phyloP scores from a whole-genome alignment of 371 early-diverging fungal species.

The Fennellomyces sp. region DNA sequence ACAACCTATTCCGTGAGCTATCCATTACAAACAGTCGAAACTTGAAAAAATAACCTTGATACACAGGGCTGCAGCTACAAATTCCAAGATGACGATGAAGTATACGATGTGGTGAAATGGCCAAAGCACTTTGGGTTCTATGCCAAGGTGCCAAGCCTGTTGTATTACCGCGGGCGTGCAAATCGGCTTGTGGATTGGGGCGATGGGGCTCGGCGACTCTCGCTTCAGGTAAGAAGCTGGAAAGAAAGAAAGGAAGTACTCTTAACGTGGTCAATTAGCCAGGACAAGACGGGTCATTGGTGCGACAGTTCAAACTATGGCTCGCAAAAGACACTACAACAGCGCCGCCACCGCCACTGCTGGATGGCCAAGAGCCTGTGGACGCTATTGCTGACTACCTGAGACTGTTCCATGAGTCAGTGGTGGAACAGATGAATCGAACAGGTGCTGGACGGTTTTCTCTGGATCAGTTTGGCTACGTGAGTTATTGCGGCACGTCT shows the following conservation, averaged over 20 bases:
- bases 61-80: constrained; percentile 30
- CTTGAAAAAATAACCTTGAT: not conserved
- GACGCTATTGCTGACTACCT: constrained; percentile 43
- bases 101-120: constrained; percentile 30
- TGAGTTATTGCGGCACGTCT: too few species aligned
- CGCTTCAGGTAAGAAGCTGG: constrained; percentile 31
- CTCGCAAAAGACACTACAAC: constrained; percentile 35
- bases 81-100: constrained; percentile 13
- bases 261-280: too few species aligned
- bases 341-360: constrained; percentile 23
- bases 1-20: constrained; percentile 27
- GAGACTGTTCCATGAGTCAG: constrained; percentile 37
- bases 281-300: constrained; percentile 19
- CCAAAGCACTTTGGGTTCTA: constrained; percentile 29
- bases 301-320: constrained; percentile 53
- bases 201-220: constrained; percentile 45
- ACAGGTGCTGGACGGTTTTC: constrained; percentile 13
- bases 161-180: constrained; percentile 21
- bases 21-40: too few species aligned
- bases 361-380: constrained; percentile 20
- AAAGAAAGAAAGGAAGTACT: not conserved
- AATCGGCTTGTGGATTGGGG: constrained; percentile 45
- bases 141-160: constrained; percentile 29
- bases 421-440: constrained; percentile 37
- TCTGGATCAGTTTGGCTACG: constrained; percentile 27